Evolutionary conservation across 2,329 filamentous ascomycete species (phyloP).

Genomic region (Xylaria arbuscula): DNA sequence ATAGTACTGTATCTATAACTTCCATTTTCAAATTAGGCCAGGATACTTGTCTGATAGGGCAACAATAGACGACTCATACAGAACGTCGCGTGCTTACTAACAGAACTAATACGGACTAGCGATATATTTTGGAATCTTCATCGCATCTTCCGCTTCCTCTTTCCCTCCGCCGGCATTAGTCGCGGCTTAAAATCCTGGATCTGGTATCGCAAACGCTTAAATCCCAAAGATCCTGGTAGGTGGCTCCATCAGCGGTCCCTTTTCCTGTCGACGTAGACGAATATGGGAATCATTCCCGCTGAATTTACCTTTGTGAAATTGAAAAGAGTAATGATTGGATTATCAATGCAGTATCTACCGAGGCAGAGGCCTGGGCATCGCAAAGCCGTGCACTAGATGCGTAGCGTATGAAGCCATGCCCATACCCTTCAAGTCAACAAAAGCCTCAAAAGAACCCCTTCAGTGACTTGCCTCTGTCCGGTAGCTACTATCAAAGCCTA

Average conservation of each 20-base stretch:
- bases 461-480: background rate
- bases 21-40: constrained; percentile 29
- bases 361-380: background rate
- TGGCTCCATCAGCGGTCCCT: constrained; percentile 5
- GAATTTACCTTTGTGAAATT: background rate
- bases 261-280: constrained; percentile 5
- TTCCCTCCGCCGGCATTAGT: constrained; percentile 32
- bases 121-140: constrained; percentile 32
- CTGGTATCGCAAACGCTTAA: constrained; percentile 30
- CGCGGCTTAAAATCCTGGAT: constrained; percentile 27
- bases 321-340: background rate
- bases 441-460: background rate
- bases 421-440: background rate
- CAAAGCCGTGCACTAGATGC: no score
- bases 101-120: constrained; percentile 24
- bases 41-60: constrained; percentile 6
- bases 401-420: background rate
- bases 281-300: constrained; percentile 22
- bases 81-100: constrained; percentile 27
- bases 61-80: constrained; percentile 15
- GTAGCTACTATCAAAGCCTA: background rate
- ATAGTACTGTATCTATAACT: constrained; percentile 9
- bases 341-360: constrained; percentile 1
- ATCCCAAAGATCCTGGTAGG: background rate
- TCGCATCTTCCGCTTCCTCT: constrained; percentile 12